phyloP scores from a whole-genome alignment of 78 protist genomes.

The Pigoraptor vietnamica region DNA sequence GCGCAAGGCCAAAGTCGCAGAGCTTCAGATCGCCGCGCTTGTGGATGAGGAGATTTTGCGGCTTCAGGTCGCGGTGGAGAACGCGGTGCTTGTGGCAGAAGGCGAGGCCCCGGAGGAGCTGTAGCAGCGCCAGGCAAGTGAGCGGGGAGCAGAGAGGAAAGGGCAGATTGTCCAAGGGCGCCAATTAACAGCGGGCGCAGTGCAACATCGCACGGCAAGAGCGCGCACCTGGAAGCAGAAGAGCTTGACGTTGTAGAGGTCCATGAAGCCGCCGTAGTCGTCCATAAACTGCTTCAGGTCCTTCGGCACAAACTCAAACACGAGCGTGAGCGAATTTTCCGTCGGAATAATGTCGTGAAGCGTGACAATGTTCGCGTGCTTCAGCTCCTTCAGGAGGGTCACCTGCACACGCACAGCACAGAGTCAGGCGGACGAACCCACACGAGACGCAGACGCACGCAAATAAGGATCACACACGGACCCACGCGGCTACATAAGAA shows the following conservation, averaged over 20 bases:
- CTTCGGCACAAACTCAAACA: slow-evolving; percentile 94
- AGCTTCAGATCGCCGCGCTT: slow-evolving; percentile 79
- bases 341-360: slow-evolving; percentile 93
- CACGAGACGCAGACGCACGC: too few species aligned
- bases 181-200: background rate
- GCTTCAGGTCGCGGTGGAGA: slow-evolving; percentile 96
- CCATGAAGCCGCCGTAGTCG: slow-evolving; percentile 21
- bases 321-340: slow-evolving; percentile 87
- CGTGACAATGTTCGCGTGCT: slow-evolving; percentile 96
- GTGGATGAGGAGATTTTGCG: slow-evolving; percentile 92
- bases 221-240: slow-evolving; percentile 4
- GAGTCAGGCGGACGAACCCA: background rate
- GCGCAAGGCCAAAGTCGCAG: slow-evolving; percentile 93
- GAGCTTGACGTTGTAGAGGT: background rate
- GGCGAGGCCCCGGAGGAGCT: slow-evolving; percentile 81
- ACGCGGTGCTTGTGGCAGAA: slow-evolving; percentile 83
- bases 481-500: too few species aligned
- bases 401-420: slow-evolving; percentile 29
- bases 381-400: slow-evolving; percentile 90
- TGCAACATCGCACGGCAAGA: background rate
- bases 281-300: slow-evolving; percentile 94
- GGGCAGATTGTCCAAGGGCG: background rate
- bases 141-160: background rate
- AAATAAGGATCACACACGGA: too few species aligned
- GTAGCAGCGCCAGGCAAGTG: slow-evolving; percentile 8